Evolutionary conservation across 78 protist species (phyloP), one percentile per base, ranked within the genome.

Genomic region (Guillardia theta): DNA sequence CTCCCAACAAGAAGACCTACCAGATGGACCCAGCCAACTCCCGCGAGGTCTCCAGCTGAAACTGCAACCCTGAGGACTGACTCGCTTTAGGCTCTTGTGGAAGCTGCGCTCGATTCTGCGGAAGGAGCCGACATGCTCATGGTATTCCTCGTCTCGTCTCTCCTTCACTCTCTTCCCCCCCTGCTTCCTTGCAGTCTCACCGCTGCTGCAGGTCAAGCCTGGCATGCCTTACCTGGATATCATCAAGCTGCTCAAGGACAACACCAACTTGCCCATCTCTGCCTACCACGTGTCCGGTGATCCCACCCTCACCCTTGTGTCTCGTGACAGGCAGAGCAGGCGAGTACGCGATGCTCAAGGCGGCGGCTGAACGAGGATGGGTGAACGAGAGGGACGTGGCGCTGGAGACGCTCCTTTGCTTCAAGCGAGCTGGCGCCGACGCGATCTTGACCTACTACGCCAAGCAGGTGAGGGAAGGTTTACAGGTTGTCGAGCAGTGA

Each of bases 331-430:
- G 58, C 58, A 15, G 0, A 10, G 6, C 80, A 22, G 80, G 88
- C 88, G 88, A 77, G 48, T 77, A 77, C 88, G 88, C 88, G 50
- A 77, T 77, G 88, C 44, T 77, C 88, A 77, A 77, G 88, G 88
- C 88, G 1, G 88, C 88, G 50, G 88, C 48, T 0, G 88, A 36
- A 48, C 37, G 43, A 30, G 70, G 70, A 30, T 58, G 70, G 70
- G 70, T 58, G 27, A 58, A 58, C 70, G 70, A 58, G 70, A 70
- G 22, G 83, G 48, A 77, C n/a, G 88, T 77, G 46, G 48, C 48
- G 48, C 44, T 77, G 48, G 88, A 77, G 88, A 77, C 48, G 48
- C 88, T 77, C 54, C 44, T 77, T 27, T 36, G 48, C 88, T 4
- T 77, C 48, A 1, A 4, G n/a, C 46, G 48, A 1, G 88, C 46